phyloP scores from a whole-genome alignment of 2,329 filamentous ascomycete species.

The Penicillium sp. region DNA sequence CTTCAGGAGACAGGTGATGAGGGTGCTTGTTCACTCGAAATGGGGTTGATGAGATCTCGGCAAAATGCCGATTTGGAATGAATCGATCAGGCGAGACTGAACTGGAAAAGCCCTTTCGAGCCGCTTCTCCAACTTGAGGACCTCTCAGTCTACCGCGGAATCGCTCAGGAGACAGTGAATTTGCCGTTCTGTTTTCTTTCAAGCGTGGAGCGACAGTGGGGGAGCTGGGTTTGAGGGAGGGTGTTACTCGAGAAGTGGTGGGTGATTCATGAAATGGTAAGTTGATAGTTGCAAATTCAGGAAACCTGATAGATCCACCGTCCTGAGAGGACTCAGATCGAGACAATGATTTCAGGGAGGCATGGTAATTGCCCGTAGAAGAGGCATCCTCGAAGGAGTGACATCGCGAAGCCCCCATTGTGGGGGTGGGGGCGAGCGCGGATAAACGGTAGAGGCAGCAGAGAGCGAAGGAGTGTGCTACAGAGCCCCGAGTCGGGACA shows the following conservation, averaged over 20 bases:
- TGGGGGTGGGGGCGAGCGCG: slow-evolving; percentile 6
- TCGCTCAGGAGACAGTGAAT: slow-evolving; percentile 9
- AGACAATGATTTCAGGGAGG: slow-evolving; percentile 12
- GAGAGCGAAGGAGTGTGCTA: slow-evolving; percentile 19
- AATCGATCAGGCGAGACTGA: slow-evolving; percentile 54
- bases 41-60: slow-evolving; percentile 43
- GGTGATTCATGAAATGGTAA: slow-evolving; percentile 15
- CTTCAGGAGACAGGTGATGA: slow-evolving; percentile 43
- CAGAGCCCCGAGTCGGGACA: slow-evolving; percentile 1
- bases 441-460: slow-evolving; percentile 1
- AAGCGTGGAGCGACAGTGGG: not conserved
- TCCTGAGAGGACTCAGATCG: slow-evolving; percentile 11
- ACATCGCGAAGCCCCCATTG: slow-evolving; percentile 26
- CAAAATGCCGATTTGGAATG: slow-evolving; percentile 47
- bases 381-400: slow-evolving; percentile 25
- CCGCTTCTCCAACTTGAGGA: slow-evolving; percentile 7
- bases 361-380: slow-evolving; percentile 10
- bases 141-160: slow-evolving; percentile 16
- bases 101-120: slow-evolving; percentile 14
- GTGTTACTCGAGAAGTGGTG: slow-evolving; percentile 7
- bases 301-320: slow-evolving; percentile 1
- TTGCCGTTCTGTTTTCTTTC: slow-evolving; percentile 11
- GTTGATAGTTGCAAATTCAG: slow-evolving; percentile 18
- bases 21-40: slow-evolving; percentile 52
- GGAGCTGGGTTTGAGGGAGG: slow-evolving; percentile 1